phyloP scores from a whole-genome alignment of 352 stramenopile species.

The Albugo candida region DNA sequence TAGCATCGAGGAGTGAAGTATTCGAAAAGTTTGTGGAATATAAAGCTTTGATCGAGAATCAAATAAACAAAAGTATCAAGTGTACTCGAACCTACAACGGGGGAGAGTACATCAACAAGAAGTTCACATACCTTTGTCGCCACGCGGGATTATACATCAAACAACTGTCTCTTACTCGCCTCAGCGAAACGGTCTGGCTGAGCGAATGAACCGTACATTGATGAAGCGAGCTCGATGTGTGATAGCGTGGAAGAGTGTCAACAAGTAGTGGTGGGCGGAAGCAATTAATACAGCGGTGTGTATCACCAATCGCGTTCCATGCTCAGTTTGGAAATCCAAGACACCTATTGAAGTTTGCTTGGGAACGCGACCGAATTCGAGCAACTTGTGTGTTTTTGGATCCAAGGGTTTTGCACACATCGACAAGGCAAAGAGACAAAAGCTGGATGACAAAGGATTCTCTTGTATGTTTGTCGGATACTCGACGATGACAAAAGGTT shows the following conservation, averaged over 20 bases:
- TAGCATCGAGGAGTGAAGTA: conserved; percentile 11
- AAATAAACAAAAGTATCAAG: conserved; percentile 8
- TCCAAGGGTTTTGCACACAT: conserved; percentile 5
- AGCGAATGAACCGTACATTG: conserved; percentile 6
- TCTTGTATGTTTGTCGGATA: conserved; percentile 8
- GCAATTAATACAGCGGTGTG: conserved; percentile 6
- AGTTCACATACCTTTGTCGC: background rate
- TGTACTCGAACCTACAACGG: conserved; percentile 3
- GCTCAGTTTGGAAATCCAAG: background rate
- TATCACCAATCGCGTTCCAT: conserved; percentile 4
- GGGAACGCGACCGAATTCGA: background rate
- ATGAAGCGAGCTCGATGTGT: conserved; percentile 5
- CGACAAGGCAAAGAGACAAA: conserved; percentile 1
- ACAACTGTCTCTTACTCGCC: conserved; percentile 1
- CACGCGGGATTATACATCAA: conserved; percentile 4
- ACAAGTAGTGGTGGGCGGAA: conserved; percentile 4
- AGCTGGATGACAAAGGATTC: conserved; percentile 4
- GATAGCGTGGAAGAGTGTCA: background rate
- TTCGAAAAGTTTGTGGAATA: conserved; percentile 1
- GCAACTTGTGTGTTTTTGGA: conserved; percentile 6
- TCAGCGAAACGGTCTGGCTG: conserved; percentile 4
- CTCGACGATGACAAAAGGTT: conserved; percentile 1
- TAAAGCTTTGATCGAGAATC: conserved; percentile 7
- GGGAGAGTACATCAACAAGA: conserved; percentile 1
- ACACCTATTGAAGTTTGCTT: conserved; percentile 5